These are phyloP conservation scores for Fraxinus excelsior DNA, from an alignment of 257 asterid species.

Conservation along the genomic window DNA sequence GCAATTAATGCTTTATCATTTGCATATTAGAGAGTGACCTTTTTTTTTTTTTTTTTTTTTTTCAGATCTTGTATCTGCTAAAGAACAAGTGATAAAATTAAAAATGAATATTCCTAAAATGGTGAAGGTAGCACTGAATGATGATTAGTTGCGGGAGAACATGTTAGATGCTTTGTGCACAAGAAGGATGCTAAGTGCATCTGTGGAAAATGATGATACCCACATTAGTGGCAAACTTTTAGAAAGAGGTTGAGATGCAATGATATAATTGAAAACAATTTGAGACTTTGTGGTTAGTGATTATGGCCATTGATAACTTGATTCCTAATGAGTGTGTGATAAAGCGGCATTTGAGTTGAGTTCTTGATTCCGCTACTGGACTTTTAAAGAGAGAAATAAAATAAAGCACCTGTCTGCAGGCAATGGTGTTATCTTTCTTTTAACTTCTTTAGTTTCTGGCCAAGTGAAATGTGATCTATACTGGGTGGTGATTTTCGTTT, in stretches of 20 bases:
- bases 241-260: not conserved
- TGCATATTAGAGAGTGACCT: not conserved
- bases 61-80: not conserved
- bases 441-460: not conserved
- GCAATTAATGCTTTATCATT: not conserved
- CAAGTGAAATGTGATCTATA: not conserved
- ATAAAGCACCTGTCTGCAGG: not conserved
- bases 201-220: not conserved
- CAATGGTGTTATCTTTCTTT: too few species aligned
- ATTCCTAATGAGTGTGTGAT: not conserved
- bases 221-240: not conserved
- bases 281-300: not conserved
- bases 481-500: not conserved
- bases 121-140: not conserved
- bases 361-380: not conserved
- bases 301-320: not conserved
- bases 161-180: not conserved
- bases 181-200: not conserved
- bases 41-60: not conserved
- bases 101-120: not conserved
- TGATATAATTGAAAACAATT: not conserved
- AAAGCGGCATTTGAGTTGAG: not conserved
- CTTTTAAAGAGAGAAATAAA: not conserved
- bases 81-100: not conserved
- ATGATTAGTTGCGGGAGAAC: not conserved